These are phyloP conservation scores for Vigna unguiculata DNA, from an alignment of 306 rosid species.

Conservation along the genomic window DNA sequence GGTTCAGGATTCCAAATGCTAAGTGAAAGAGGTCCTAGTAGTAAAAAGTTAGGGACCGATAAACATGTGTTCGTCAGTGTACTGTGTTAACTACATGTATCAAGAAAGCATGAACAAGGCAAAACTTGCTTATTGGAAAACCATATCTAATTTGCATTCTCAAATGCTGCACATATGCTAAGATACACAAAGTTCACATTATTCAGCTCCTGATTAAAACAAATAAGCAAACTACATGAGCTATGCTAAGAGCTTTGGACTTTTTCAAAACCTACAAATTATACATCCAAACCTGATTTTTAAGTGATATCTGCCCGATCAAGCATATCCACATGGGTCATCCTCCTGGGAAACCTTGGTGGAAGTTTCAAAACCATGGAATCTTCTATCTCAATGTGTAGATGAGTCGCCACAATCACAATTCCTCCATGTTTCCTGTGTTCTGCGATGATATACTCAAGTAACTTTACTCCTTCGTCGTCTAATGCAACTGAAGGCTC, in stretches of 20 bases:
- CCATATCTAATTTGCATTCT: no score
- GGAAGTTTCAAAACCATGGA: slow-evolving; percentile 77
- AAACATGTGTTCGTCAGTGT: no score
- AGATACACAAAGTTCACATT: no score
- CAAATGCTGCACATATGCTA: no score
- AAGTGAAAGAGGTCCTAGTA: slow-evolving; percentile 72
- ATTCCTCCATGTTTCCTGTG: slow-evolving; percentile 88
- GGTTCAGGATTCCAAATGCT: slow-evolving; percentile 95
- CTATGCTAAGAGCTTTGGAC: no score
- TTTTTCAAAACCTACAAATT: no score
- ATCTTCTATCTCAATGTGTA: slow-evolving; percentile 81
- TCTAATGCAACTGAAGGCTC: slow-evolving; percentile 96
- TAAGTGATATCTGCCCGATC: slow-evolving; percentile 62
- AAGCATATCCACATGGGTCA: slow-evolving; percentile 80
- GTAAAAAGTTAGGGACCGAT: slow-evolving; percentile 49
- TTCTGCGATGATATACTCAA: slow-evolving; percentile 76
- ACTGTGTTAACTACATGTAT: no score
- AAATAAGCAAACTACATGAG: no score
- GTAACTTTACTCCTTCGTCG: slow-evolving; percentile 80
- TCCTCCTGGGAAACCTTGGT: slow-evolving; percentile 87
- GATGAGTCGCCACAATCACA: slow-evolving; percentile 74
- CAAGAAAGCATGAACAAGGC: no score
- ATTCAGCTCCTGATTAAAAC: no score
- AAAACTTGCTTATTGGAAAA: no score
- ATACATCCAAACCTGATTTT: no score